Base-by-base conservation (phyloP, 1,284 basidiomycete genomes). In the Tilletia caries region DNA sequence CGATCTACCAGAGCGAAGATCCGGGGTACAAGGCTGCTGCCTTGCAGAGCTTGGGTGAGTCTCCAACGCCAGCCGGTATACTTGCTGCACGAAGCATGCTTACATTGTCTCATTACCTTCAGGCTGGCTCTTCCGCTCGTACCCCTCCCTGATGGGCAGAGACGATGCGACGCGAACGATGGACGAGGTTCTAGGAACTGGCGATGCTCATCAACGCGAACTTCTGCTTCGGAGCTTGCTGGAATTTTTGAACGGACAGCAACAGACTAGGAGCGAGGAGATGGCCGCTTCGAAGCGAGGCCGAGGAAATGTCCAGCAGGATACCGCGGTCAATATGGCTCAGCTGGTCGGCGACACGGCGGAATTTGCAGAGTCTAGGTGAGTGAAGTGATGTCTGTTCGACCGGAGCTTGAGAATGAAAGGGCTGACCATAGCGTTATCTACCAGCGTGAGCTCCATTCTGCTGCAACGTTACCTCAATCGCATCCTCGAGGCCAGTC, bases 341-440 rank as follows among this genome's bases (percentile, higher is more conserved):
- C 92, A 97, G 77, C 86, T 99, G 1, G 91, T 97, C 8, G 96
- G 96, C 1, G 95, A 95, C 77, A 93, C 93, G 0, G 91, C 93
- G 76, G 91, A 90, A 0, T 94, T 97, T 82, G 93, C 93, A 0
- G 95, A 98, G 79, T 96, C 95, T 91, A 94, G 58, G 58, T 95
- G 83, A 76, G 88, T 79, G 80, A 65, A 25, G 0, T 41, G 10
- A 1, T 41, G 15, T 10, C 10, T 41, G 15, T 10, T 5, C 23
- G n/a, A 27, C 33, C 64, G 15, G 13, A 3, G 13, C 15, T 43
- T 6, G 1, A 29, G 64, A 32, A 18, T 18, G 27, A 29, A n/a
- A 41, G 1, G 8, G 33, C 43, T 44, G 34, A 48, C 25, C 10
- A 41, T 6, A 6, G 5, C 20, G 12, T 23, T 3, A 74, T 95